A percentile compares a stretch with the other conserved stretches of the same genome.
Evolutionary conservation across 495 filamentous ascomycete genomes (phyloP).

Genomic region (Schizothecium vesticola): DNA sequence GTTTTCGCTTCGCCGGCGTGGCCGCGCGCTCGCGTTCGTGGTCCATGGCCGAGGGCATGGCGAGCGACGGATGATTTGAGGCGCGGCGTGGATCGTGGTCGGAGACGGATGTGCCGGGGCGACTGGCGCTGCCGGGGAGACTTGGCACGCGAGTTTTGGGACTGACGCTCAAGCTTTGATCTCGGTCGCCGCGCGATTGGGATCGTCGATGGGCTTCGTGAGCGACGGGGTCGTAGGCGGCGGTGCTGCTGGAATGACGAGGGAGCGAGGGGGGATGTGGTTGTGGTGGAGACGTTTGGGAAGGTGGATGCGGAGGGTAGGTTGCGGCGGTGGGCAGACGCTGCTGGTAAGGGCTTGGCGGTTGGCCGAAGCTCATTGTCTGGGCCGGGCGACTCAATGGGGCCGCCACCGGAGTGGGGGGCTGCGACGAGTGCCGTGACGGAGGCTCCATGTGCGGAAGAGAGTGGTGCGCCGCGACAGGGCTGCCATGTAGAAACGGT

Average conservation of each 20-base stretch:
- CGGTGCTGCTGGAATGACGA: slow-evolving; percentile 42
- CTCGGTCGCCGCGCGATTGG: slow-evolving; percentile 47
- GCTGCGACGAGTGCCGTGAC: slow-evolving; percentile 48
- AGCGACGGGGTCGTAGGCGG: slow-evolving; percentile 35
- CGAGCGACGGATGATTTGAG: slow-evolving; percentile 28
- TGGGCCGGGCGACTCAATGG: slow-evolving; percentile 40
- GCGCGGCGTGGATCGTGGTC: slow-evolving; percentile 37
- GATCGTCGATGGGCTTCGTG: slow-evolving; percentile 32
- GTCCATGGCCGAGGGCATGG: slow-evolving; percentile 17
- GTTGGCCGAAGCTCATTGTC: slow-evolving; percentile 26
- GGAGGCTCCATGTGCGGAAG: slow-evolving; percentile 41
- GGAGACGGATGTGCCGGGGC: slow-evolving; percentile 34
- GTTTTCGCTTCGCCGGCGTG: slow-evolving; percentile 49
- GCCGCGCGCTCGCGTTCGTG: slow-evolving; percentile 25
- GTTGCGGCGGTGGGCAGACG: slow-evolving; percentile 34
- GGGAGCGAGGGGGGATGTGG: slow-evolving; percentile 40
- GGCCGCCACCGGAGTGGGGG: slow-evolving; percentile 50
- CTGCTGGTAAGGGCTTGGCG: slow-evolving; percentile 51
- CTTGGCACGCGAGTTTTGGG: slow-evolving; percentile 57
- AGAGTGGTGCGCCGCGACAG: slow-evolving; percentile 41
- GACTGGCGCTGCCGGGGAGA: slow-evolving; percentile 42
- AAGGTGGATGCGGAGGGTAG: slow-evolving; percentile 26
- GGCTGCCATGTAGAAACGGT: slow-evolving; percentile 49
- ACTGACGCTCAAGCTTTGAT: slow-evolving; percentile 57
- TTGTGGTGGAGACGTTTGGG: slow-evolving; percentile 32